A percentile compares a stretch with the other conserved stretches of the same genome.
These are phyloP conservation scores for Phellinidium pouzarii DNA, from an alignment of 1,284 basidiomycete species.

Conservation along the genomic window DNA sequence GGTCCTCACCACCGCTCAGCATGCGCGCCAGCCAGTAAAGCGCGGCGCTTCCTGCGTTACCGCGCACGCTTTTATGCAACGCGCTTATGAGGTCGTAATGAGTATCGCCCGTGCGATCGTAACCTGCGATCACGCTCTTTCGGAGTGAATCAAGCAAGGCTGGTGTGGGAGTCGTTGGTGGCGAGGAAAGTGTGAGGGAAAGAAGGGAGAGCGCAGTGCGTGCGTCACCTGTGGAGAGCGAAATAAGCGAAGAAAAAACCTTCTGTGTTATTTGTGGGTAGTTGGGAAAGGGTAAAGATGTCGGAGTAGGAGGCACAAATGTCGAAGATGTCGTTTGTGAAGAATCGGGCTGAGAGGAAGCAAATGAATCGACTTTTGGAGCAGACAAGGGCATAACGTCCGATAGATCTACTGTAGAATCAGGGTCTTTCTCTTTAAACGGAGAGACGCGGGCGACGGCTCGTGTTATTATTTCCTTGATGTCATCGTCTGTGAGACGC, in stretches of 20 bases:
- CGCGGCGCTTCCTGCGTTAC: constrained; percentile 73
- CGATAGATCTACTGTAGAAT: constrained; percentile 19
- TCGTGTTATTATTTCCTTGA: constrained; percentile 43
- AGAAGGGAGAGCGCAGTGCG: constrained; percentile 62
- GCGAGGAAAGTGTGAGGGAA: constrained; percentile 49
- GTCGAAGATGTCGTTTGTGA: constrained; percentile 22
- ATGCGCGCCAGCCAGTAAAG: constrained; percentile 88
- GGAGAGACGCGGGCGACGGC: constrained; percentile 40
- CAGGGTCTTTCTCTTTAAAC: constrained; percentile 18
- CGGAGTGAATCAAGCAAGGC: constrained; percentile 44
- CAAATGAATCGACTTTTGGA: constrained; percentile 6
- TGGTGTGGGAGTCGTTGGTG: constrained; percentile 34
- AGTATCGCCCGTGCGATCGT: constrained; percentile 71
- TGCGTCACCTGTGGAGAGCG: constrained; percentile 62
- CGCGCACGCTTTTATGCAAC: constrained; percentile 81
- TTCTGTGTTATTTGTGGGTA: constrained; percentile 43
- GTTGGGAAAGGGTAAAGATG: constrained; percentile 23
- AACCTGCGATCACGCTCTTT: constrained; percentile 52
- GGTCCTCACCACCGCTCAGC: constrained; percentile 83
- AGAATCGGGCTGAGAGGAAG: constrained; percentile 20
- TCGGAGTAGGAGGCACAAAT: constrained; percentile 15
- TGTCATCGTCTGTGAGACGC: constrained; percentile 52
- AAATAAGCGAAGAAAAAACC: constrained; percentile 45
- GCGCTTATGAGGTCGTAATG: constrained; percentile 87
- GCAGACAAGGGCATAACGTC: not conserved